A percentile compares a stretch with the other conserved stretches of the same genome.
phyloP scores from a whole-genome alignment of 2,329 filamentous ascomycete genomes.

The Mycogone perniciosa region DNA sequence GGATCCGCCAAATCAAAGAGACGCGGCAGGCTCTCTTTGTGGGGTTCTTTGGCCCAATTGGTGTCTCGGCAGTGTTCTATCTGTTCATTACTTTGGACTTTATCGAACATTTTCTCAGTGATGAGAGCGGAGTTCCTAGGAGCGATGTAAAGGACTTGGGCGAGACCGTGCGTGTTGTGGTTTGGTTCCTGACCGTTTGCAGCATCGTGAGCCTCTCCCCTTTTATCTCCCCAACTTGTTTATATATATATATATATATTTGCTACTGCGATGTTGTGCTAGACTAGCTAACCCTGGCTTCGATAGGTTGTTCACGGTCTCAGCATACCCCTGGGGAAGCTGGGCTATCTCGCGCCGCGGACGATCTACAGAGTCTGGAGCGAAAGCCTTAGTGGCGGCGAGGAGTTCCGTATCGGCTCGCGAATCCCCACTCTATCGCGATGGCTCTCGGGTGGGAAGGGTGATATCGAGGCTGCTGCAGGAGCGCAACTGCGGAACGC shows the following conservation, averaged over 20 bases:
- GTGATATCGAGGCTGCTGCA: neutral
- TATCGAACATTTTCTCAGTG: constrained; percentile 43
- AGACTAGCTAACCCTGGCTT: constrained; percentile 29
- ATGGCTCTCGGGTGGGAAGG: constrained; percentile 60
- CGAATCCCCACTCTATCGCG: constrained; percentile 2
- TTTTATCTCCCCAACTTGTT: neutral
- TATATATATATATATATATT: neutral
- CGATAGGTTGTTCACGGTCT: constrained; percentile 65
- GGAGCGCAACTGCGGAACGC: neutral
- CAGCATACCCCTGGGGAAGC: constrained; percentile 69
- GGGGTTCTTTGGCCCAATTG: constrained; percentile 89
- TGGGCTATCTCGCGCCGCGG: constrained; percentile 56
- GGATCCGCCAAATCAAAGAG: constrained; percentile 73
- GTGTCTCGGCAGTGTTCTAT: constrained; percentile 86
- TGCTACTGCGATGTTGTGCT: too few species aligned
- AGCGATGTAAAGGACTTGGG: constrained; percentile 59
- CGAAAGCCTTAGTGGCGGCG: constrained; percentile 16
- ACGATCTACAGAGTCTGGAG: constrained; percentile 41
- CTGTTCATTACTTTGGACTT: constrained; percentile 77
- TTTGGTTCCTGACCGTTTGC: constrained; percentile 82
- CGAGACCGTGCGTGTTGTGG: constrained; percentile 63
- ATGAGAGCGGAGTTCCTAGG: constrained; percentile 53
- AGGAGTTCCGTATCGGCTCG: constrained; percentile 4
- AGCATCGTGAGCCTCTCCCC: constrained; percentile 59
- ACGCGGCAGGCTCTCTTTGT: constrained; percentile 73